Base-by-base conservation (phyloP, 2,329 filamentous ascomycete species). In the Pseudogymnoascus verrucosus region DNA sequence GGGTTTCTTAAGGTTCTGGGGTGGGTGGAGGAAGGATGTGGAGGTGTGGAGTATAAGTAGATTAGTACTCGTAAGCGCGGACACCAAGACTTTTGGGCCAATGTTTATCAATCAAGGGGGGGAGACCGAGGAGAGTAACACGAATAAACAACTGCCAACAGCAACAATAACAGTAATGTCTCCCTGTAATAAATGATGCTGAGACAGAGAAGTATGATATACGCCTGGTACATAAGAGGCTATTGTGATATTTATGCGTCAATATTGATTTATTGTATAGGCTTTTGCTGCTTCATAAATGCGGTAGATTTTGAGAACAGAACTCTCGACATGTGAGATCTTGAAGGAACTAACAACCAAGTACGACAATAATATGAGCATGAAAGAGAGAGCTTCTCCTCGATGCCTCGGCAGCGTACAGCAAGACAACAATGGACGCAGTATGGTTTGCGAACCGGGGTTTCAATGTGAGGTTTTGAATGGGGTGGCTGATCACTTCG, bases 21-120 rank as follows among this genome's bases (percentile, higher is more conserved):
- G 51, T 31, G 47, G 10, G 47, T 57, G 51, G 51, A 57, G 51
- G 51, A 36, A 19, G n/a, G 44, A 26, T 28, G 47, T 10, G 26
- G 44, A 51, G 47, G 51, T 57, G 51, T 57, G 51, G 51, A 57
- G 51, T 34, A 12, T 57, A 57, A 57, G 51, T 57, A 57, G 51
- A 34, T 28, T 57, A 11, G 51, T 36, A 36, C 51, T 34, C 28
- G 51, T 57, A 57, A 57, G 51, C 51, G 51, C 51, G 28, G 11
- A 5, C 10, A 57, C 51, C 51, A 57, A 57, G 51, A 51, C 23
- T 26, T 54, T 57, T 34, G n/a, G 11, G 51, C 26, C 51, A 34
- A 57, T 28, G 51, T 57, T 57, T 28, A 57, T 57, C 51, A 34
- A 57, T 57, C 51, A 34, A 57, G 51, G 51, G 28, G 28, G 26